Percentiles rank a stretch among this genome's conserved stretches.
Evolutionary conservation across 352 stramenopile species (phyloP).

Genomic region (Vaucheria bursata): DNA sequence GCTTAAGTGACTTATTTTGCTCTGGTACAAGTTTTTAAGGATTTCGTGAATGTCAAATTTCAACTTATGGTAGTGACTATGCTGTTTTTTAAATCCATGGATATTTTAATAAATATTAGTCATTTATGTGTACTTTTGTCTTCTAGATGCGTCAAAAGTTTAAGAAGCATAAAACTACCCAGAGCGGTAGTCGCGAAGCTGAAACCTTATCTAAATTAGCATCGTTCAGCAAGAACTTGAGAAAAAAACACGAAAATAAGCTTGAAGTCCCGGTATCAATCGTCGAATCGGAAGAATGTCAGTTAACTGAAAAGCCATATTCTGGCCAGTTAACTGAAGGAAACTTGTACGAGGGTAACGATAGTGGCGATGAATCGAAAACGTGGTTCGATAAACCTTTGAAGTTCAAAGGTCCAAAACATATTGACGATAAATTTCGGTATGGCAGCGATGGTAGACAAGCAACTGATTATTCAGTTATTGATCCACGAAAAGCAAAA

Average conservation of each 20-base stretch:
- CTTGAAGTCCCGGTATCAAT: no score
- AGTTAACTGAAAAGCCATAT: conserved; percentile 35
- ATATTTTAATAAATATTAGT: no score
- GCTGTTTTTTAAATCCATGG: no score
- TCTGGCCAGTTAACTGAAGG: conserved; percentile 43
- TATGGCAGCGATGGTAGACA: conserved; percentile 25
- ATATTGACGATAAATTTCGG: conserved; percentile 40
- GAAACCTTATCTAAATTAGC: conserved; percentile 39
- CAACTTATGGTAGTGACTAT: no score
- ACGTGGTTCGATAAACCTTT: conserved; percentile 30
- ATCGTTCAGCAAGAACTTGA: conserved; percentile 29
- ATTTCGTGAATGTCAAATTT: no score
- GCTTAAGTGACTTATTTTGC: no score
- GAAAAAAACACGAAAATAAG: background rate
- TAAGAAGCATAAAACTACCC: conserved; percentile 20
- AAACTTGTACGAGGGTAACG: conserved; percentile 42
- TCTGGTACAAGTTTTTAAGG: no score
- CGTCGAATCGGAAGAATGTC: background rate
- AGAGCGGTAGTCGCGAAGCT: conserved; percentile 27
- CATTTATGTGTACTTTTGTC: no score
- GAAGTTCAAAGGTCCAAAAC: conserved; percentile 32
- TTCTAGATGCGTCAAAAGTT: conserved; percentile 45
- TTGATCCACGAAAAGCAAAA: conserved; percentile 32
- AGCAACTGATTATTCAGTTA: conserved; percentile 32
- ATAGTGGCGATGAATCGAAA: conserved; percentile 22